Base-by-base conservation (phyloP, 2,329 filamentous ascomycete species). In the Neophaeococcomyces mojaviensis region DNA sequence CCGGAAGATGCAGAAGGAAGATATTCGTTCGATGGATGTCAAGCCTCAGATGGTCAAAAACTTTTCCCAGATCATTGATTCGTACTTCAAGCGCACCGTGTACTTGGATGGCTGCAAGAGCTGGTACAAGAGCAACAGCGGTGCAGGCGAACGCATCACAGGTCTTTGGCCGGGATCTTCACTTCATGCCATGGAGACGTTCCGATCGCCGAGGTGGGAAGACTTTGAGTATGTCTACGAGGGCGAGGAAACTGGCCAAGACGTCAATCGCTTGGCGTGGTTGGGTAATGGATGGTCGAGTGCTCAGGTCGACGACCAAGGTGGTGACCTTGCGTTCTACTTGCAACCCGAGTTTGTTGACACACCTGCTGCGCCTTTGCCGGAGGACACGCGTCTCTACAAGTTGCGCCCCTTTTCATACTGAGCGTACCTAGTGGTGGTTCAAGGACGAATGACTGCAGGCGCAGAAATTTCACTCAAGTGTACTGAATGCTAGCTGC, bases 171-270 rank as follows among this genome's bases (percentile, higher is more conserved):
- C 46, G 5, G 49, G 51, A 15, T 49, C 45, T 13, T 40, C 62
- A 1, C 55, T 66, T 15, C 63, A 67, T 46, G 55, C 63, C 1
- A 56, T 62, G 51, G 58, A 63, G 40, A 57, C 54, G 2, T 52
- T 65, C 3, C 47, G 53, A 2, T 46, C 58, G 20, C 63, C 64
- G 3, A 57, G 62, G 4, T 67, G 63, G 64, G 64, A 66, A 38
- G 63, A 66, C 45, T 65, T 55, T 43, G 52, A 59, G 22, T 64
- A 65, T 46, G 55, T 59, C 30, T 64, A 66, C 47, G 46, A 34
- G 13, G 46, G 32, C 12, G 31, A 44, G 31, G 30, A 38, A 20
- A 28, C 33, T 19, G 39, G 30, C 16, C 7, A 7, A 10, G 39
- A 30, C 12, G 13, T 9, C 10, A 38, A 38, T n/a, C 35, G 35